Evolutionary conservation across 257 asterid species (phyloP).

Genomic region (Avicennia marina): DNA sequence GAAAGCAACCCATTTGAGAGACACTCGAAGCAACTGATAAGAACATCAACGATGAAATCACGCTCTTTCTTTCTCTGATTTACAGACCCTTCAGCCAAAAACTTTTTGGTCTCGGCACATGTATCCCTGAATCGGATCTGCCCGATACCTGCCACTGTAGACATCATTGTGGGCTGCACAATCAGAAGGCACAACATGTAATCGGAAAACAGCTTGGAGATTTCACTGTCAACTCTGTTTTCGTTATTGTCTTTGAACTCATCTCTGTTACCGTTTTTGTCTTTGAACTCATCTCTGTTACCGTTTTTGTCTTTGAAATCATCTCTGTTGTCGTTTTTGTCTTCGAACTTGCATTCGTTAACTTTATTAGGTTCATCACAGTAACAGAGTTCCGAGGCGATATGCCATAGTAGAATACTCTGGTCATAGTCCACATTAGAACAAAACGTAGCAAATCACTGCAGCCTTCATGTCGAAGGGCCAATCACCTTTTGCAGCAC

Average conservation of each 20-base stretch:
- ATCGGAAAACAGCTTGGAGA: constrained; percentile 48
- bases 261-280: too few relatives aligned
- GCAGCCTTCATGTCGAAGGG: constrained; percentile 23
- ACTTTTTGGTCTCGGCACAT: constrained; percentile 38
- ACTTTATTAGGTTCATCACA: background rate
- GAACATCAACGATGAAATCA: too few relatives aligned
- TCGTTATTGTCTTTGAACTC: too few relatives aligned
- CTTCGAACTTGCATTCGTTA: too few relatives aligned
- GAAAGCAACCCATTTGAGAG: too few relatives aligned
- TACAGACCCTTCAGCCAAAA: background rate
- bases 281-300: too few relatives aligned
- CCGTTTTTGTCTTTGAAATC: too few relatives aligned
- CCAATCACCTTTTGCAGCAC: constrained; percentile 45
- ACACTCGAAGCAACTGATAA: too few relatives aligned
- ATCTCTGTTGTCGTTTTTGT: too few relatives aligned
- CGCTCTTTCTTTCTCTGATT: background rate
- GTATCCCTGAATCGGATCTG: constrained; percentile 54
- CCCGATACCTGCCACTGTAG: constrained; percentile 51
- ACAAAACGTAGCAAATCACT: constrained; percentile 20
- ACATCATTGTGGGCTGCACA: constrained; percentile 51
- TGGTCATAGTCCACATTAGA: constrained; percentile 39
- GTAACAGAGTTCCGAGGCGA: constrained; percentile 57
- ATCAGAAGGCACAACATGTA: constrained; percentile 57
- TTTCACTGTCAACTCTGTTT: background rate
- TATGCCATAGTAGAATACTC: constrained; percentile 49